Conservation (phyloP, 78 protist species). For the Dictyostelium purpureum region DNA sequence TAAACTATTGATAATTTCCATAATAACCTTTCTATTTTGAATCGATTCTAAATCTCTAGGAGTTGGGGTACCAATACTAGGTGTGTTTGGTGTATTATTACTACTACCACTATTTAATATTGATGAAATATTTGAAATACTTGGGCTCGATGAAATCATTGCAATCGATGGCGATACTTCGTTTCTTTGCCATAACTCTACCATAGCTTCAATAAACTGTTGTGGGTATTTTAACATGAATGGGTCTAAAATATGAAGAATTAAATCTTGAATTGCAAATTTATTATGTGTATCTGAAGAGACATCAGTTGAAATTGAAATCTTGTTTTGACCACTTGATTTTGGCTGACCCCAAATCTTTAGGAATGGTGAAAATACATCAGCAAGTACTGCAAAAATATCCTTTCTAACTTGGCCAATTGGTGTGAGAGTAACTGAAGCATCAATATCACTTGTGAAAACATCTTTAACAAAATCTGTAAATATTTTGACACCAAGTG, state of each 20-base stretch:
- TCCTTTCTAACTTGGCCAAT: conserved; percentile 59
- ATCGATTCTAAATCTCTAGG: not conserved
- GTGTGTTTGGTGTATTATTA: not conserved
- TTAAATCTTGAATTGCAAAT: conserved; percentile 70
- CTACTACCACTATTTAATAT: not conserved
- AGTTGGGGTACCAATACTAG: not conserved
- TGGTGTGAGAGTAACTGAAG: conserved; percentile 27
- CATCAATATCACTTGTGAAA: conserved; percentile 50
- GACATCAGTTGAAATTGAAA: conserved; percentile 60
- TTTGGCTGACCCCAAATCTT: conserved; percentile 69
- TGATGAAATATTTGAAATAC: not conserved
- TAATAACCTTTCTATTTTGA: conserved; percentile 25
- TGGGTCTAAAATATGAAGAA: conserved; percentile 59
- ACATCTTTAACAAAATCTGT: conserved; percentile 79
- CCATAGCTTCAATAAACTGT: conserved; percentile 40
- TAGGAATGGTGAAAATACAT: conserved; percentile 24
- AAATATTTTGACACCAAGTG: conserved; percentile 37
- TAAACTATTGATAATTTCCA: conserved; percentile 65
- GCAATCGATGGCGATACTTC: no score
- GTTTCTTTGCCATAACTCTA: conserved; percentile 60
- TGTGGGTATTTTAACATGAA: conserved; percentile 64
- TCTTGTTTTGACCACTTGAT: conserved; percentile 13
- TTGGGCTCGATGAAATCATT: not conserved
- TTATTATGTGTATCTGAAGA: conserved; percentile 73
- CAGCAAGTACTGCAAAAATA: not conserved